phyloP scores from a whole-genome alignment of 176 grass and related monocot species.

The Oryza punctata region DNA sequence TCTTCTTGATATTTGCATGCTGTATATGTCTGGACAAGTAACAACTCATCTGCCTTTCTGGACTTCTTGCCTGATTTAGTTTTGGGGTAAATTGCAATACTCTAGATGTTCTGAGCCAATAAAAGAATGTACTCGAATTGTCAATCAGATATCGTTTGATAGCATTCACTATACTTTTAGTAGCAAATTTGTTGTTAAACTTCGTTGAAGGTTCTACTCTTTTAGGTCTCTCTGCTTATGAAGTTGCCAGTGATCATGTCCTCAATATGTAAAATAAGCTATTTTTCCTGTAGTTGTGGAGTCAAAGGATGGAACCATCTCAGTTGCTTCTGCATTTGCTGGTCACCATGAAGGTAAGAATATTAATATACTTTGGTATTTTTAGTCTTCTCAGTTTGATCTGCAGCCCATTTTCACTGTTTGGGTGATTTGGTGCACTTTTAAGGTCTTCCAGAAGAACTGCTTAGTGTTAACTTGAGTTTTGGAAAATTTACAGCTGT shows the following conservation, averaged over 20 bases:
- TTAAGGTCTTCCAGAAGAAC: not conserved
- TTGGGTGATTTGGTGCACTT: not conserved
- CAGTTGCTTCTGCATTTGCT: constrained; percentile 83
- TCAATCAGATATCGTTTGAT: not conserved
- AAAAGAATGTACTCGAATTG: not conserved
- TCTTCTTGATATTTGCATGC: not conserved
- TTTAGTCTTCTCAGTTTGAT: not conserved
- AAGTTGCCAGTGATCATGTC: not conserved
- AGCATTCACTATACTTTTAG: not conserved
- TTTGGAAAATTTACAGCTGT: constrained; percentile 53
- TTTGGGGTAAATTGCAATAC: not conserved
- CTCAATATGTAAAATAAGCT: not conserved
- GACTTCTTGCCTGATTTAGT: not conserved
- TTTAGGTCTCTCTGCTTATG: not conserved
- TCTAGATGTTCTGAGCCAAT: not conserved
- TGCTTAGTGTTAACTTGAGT: not conserved
- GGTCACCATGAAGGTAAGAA: constrained; percentile 79
- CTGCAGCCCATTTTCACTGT: not conserved
- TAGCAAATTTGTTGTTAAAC: not conserved
- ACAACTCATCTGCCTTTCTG: not conserved
- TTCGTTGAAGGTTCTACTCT: not conserved
- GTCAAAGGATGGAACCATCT: constrained; percentile 77
- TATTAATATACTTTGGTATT: not conserved
- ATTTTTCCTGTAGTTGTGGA: constrained; percentile 60
- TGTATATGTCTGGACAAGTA: not conserved